Conservation (phyloP, 495 filamentous ascomycete species). For the Hypoxylon intermedium region DNA sequence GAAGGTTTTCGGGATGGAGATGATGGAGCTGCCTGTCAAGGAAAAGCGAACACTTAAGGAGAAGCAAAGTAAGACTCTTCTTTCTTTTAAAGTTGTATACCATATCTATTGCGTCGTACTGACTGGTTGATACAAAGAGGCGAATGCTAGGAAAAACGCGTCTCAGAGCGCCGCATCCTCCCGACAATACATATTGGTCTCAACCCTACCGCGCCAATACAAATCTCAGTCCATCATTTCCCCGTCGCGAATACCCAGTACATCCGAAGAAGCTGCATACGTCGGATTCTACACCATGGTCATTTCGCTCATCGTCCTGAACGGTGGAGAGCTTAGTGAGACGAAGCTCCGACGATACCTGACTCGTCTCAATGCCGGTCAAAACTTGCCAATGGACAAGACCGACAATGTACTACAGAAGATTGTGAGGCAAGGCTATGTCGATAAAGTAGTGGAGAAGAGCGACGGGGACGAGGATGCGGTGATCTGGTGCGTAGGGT, state of each 20-base stretch:
- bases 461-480: conserved; percentile 70
- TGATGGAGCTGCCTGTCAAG: conserved; percentile 77
- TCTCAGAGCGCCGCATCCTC: conserved; percentile 57
- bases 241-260: conserved; percentile 70
- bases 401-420: conserved; percentile 77
- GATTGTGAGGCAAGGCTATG: conserved; percentile 82
- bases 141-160: conserved; percentile 51
- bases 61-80: conserved; percentile 68
- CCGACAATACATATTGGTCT: conserved; percentile 78
- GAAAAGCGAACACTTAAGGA: conserved; percentile 82
- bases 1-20: conserved; percentile 80
- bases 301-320: conserved; percentile 73
- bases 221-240: conserved; percentile 68
- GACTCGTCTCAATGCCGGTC: conserved; percentile 73
- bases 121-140: conserved; percentile 32
- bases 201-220: conserved; percentile 69
- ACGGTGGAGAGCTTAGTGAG: conserved; percentile 74
- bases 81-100: no score
- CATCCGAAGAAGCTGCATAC: conserved; percentile 75
- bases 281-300: conserved; percentile 80
- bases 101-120: conserved; percentile 15
- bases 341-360: conserved; percentile 77
- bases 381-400: conserved; percentile 75
- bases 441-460: conserved; percentile 73
- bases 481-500: conserved; percentile 79